Base-by-base conservation (phyloP, 306 rosid genomes). In the Abrus precatorius region DNA sequence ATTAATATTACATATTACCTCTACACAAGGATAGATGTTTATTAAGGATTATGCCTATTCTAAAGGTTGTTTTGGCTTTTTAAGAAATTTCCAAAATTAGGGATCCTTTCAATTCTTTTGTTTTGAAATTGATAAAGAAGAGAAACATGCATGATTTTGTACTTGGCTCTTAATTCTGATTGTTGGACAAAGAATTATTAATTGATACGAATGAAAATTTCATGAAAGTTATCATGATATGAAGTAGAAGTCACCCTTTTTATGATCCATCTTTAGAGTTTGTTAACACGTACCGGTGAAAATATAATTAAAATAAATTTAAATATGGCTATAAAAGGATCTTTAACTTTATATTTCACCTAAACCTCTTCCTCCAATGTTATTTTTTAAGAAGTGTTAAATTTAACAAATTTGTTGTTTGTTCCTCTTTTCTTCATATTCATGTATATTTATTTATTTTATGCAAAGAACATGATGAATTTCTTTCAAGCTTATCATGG, bases 161-260 rank as follows among this genome's bases (percentile, higher is more conserved):
- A 12, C 72, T 32, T 40, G 56, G 20, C 20, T 20, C 62, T 57
- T 30, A 43, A 20, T 72, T 80, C 30, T 32, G 57, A 44, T 5
- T 41, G 30, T n/a, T 33, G 0, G 55, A 41, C 75, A 30, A 56
- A 48, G 47, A 57, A 75, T 66, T 12, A 34, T 68, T 34, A 67
- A 38, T 12, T 49, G 49, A 45, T 48, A 56, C 7, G 20, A 20
- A 20, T 20, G 54, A 52, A 32, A 38, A 13, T 9, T 38, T 36
- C 43, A 43, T 44, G 5, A 11, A 32, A 45, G 12, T 56, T 54
- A 36, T 48, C 62, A 75, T 9, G 3, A 38, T 62, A 68, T 7
- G 67, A 74, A 66, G 60, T 62, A 63, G 69, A 52, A 70, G 48
- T 41, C 29, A 13, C 38, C 29, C 27, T 75, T 75, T 36, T 3